These are phyloP conservation scores for Meredithiella fracta DNA, from an alignment of 2,329 filamentous ascomycete species.

Conservation along the genomic window DNA sequence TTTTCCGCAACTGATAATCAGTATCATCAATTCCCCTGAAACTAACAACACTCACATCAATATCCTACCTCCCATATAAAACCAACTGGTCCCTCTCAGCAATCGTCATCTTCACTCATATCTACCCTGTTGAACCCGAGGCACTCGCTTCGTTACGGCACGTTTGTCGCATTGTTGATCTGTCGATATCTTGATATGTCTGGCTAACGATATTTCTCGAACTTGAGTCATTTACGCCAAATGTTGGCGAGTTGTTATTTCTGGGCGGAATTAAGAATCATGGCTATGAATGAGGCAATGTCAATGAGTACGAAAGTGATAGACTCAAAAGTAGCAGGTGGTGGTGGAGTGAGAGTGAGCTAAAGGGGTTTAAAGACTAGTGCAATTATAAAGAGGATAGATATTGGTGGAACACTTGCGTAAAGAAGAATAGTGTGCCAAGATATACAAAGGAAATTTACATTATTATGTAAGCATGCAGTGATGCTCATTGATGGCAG, in stretches of 20 bases:
- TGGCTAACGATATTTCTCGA: constrained; percentile 39
- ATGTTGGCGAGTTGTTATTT: constrained; percentile 32
- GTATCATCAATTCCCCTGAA: constrained; percentile 29
- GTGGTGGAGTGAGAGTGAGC: constrained; percentile 37
- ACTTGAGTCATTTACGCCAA: constrained; percentile 30
- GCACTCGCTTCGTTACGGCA: constrained; percentile 34
- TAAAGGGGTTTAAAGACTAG: constrained; percentile 27
- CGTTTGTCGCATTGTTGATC: constrained; percentile 34
- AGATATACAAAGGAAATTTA: neutral
- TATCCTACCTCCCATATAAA: constrained; percentile 36
- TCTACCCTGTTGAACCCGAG: constrained; percentile 33
- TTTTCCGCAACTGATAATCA: constrained; percentile 27
- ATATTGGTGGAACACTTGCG: constrained; percentile 27
- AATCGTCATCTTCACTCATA: constrained; percentile 31
- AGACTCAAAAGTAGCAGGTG: constrained; percentile 20
- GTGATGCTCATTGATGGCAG: too few relatives aligned
- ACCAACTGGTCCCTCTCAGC: constrained; percentile 43
- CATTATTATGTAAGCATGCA: neutral
- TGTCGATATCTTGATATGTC: constrained; percentile 35
- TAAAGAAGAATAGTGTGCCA: neutral
- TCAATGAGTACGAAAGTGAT: constrained; percentile 31
- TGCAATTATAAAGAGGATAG: constrained; percentile 31
- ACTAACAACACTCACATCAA: constrained; percentile 32
- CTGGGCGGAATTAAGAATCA: constrained; percentile 42
- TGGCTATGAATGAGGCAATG: constrained; percentile 31